A percentile compares a stretch with the other conserved stretches of the same genome.
These are phyloP conservation scores for Xylaria flabelliformis DNA, from an alignment of 495 filamentous ascomycete genomes.

Conservation along the genomic window DNA sequence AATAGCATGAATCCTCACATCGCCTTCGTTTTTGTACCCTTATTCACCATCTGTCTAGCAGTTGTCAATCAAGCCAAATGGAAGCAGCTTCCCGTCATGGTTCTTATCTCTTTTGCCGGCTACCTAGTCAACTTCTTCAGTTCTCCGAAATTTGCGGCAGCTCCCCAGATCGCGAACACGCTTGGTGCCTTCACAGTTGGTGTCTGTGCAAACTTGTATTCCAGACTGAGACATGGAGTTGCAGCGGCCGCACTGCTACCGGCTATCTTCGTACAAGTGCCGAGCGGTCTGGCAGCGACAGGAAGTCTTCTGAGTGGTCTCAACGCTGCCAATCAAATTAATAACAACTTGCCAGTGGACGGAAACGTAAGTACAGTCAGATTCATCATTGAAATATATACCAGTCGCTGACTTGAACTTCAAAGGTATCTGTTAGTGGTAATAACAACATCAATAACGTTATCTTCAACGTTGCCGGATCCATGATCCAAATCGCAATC, in stretches of 20 bases:
- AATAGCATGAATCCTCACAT: slow-evolving; percentile 67
- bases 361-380: slow-evolving; percentile 35
- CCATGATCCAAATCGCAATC: slow-evolving; percentile 90
- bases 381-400: neutral
- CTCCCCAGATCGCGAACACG: slow-evolving; percentile 83
- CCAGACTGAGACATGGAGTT: slow-evolving; percentile 79
- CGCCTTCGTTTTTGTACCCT: slow-evolving; percentile 75
- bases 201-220: slow-evolving; percentile 86
- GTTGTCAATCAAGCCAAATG: slow-evolving; percentile 89
- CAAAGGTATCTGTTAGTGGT: slow-evolving; percentile 32
- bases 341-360: slow-evolving; percentile 42
- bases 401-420: neutral
- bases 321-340: slow-evolving; percentile 81
- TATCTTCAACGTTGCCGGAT: slow-evolving; percentile 84
- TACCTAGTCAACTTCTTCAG: slow-evolving; percentile 88
- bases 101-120: slow-evolving; percentile 81
- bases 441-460: slow-evolving; percentile 60
- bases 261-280: slow-evolving; percentile 94
- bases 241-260: slow-evolving; percentile 89
- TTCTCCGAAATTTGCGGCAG: slow-evolving; percentile 70
- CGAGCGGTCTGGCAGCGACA: slow-evolving; percentile 83
- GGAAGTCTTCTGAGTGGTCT: slow-evolving; percentile 87
- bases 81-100: slow-evolving; percentile 87
- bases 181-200: slow-evolving; percentile 88
- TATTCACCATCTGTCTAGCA: slow-evolving; percentile 83